Base-by-base conservation (phyloP, 2,329 filamentous ascomycete genomes). In the Meredithiella fracta region DNA sequence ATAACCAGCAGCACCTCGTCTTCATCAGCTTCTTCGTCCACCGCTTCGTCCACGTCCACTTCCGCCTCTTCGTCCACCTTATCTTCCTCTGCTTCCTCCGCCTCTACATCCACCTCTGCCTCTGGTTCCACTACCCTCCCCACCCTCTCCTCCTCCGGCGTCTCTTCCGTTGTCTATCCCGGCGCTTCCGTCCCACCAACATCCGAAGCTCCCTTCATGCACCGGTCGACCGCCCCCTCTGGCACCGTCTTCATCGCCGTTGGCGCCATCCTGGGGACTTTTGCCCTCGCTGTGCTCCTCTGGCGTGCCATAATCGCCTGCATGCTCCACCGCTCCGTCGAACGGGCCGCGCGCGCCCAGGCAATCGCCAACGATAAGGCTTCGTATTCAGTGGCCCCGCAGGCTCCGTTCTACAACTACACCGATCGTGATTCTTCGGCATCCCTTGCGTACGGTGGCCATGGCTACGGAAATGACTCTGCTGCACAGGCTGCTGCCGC, bases 211-310 rank as follows among this genome's bases (percentile, higher is more conserved):
- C 89, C 91, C 15, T 98, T 87, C 66, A 95, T 97, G 87, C 83
- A 90, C 65, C 82, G 83, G 64, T 94, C 89, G 0, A 82, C 71
- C 54, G 74, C 90, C 9, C 92, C 92, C 1, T 86, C 97, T 64
- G 92, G 92, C 55, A 96, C 91, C 3, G 85, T 98, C 58, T 98
- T 98, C 71, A 98, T 98, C 63, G 85, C 82, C 22, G 92, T 97
- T 1, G 92, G 92, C 49, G 85, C 89, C 25, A 83, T 88, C 26
- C 78, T 98, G 5, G 92, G 87, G 15, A 83, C 89, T 61, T 79
- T 96, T 60, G 87, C 82, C 9, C 72, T 88, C 7, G 82, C 81
- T n/a, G 79, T 97, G 47, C 75, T 98, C 11, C 75, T 85, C 58
- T 98, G 92, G 92, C 86, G 91, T 59, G 83, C 77, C 53, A 77